Percentiles rank a stretch among this genome's conserved stretches.
These are phyloP conservation scores for barley (Hordeum vulgare) DNA, from an alignment of 176 grass and related monocot species.

Conservation along the genomic window MorexV3_pseudomolecules_assembly NC_058522.1:22057749-22058248, in stretches of 20 bases:
- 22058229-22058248: slow-evolving; percentile 80
- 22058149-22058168: slow-evolving; percentile 87
- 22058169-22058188: slow-evolving; percentile 93
- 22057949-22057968: neutral
- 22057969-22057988: neutral
- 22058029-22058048: neutral
- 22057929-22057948: neutral
- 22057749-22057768: slow-evolving; percentile 98
- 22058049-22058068: neutral
- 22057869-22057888: neutral
- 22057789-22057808: slow-evolving; percentile 90
- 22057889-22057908: neutral
- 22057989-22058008: neutral
- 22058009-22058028: neutral
- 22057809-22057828: slow-evolving; percentile 44
- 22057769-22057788: slow-evolving; percentile 94
- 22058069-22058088: neutral
- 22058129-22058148: slow-evolving; percentile 27
- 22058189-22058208: slow-evolving; percentile 63
- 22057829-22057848: neutral
- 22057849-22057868: neutral
- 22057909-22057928: neutral
- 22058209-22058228: slow-evolving; percentile 87
- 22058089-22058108: neutral
- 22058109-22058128: neutral